Percentiles rank a stretch among this genome's conserved stretches.
Evolutionary conservation across 192 early-diverging fungal genomes (phyloP).

Genomic region (Rhizophlyctis rosea): DNA sequence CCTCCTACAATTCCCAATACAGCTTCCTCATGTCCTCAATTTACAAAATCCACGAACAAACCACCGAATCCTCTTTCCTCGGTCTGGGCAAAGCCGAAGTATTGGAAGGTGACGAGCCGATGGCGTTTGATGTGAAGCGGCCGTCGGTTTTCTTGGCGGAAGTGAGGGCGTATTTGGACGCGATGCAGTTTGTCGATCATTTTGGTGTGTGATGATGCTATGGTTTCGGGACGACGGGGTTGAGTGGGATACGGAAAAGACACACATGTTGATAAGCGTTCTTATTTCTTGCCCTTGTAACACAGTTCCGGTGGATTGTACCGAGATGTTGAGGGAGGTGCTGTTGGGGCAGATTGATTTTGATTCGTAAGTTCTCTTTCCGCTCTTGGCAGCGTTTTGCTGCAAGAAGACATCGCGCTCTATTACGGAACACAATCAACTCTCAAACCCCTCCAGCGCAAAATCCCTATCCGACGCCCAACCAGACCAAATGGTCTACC

Average conservation of each 20-base stretch:
- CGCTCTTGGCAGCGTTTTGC: background rate
- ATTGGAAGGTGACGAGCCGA: constrained; percentile 12
- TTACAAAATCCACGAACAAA: background rate
- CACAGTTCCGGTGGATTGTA: constrained; percentile 16
- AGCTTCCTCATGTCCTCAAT: background rate
- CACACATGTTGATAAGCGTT: too few species aligned
- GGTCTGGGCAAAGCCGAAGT: background rate
- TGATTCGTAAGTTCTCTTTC: constrained; percentile 17
- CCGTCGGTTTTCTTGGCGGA: constrained; percentile 31
- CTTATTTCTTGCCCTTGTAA: too few species aligned
- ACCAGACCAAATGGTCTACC: constrained; percentile 29
- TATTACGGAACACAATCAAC: background rate
- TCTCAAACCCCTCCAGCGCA: constrained; percentile 3
- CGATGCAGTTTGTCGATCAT: constrained; percentile 19
- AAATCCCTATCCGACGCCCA: constrained; percentile 20
- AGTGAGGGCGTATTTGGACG: constrained; percentile 29
- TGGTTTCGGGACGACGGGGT: background rate
- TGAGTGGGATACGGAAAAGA: too few species aligned
- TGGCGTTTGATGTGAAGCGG: constrained; percentile 40
- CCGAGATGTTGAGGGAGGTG: constrained; percentile 23
- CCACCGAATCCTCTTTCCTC: background rate
- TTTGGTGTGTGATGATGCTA: constrained; percentile 9
- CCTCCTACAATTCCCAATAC: background rate
- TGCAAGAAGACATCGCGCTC: background rate
- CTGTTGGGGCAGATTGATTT: constrained; percentile 24